Conservation (phyloP, 441 rosid genomes). For the Pelargonium cotyledonis region DNA sequence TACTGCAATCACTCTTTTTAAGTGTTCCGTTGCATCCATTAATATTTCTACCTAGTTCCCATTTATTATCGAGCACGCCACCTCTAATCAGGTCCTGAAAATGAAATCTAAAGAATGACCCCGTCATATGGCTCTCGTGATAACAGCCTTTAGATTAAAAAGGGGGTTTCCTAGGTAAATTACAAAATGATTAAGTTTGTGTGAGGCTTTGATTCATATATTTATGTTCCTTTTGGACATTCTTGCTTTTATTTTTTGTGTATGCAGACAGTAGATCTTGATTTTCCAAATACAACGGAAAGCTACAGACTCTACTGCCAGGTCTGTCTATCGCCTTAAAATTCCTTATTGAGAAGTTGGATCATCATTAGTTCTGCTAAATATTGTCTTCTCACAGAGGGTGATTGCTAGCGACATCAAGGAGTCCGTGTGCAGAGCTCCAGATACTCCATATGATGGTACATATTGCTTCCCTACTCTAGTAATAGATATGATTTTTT, state of each 20-base stretch:
- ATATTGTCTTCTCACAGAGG: constrained; percentile 48
- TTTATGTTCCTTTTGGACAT: constrained; percentile 1
- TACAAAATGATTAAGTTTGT: not conserved
- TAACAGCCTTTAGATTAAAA: too few relatives aligned
- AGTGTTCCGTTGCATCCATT: not conserved
- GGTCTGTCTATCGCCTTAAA: constrained; percentile 39
- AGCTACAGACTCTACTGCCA: constrained; percentile 89
- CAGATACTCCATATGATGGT: constrained; percentile 99
- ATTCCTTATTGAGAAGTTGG: constrained; percentile 15
- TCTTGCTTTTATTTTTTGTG: constrained; percentile 14
- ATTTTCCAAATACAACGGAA: constrained; percentile 79
- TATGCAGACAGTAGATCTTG: constrained; percentile 67
- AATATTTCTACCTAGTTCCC: constrained; percentile 1
- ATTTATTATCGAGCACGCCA: not conserved
- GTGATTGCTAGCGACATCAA: constrained; percentile 95
- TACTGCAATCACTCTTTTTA: not conserved
- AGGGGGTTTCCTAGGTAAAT: not conserved
- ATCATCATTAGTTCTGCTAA: constrained; percentile 17
- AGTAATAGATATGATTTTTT: too few relatives aligned
- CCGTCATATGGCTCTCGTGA: too few relatives aligned
- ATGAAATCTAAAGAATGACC: too few relatives aligned
- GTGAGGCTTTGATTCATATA: not conserved
- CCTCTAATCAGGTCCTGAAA: not conserved
- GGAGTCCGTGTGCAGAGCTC: constrained; percentile 94
- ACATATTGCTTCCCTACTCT: constrained; percentile 10